Conservation (phyloP, 202 grass and related monocot species). For the Sporobolus alterniflorus region DNA sequence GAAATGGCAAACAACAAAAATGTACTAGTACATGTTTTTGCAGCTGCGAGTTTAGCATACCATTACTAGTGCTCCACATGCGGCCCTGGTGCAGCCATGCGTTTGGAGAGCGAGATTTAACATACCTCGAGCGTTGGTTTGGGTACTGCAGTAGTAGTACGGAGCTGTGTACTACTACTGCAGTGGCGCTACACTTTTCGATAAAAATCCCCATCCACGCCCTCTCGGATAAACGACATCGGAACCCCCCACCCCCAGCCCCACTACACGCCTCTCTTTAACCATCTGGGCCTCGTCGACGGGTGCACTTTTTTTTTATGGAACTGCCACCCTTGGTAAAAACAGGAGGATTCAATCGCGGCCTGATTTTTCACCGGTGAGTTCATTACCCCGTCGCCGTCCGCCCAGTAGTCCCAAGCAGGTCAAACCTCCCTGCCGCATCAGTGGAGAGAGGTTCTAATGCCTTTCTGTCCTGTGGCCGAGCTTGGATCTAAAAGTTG, state of each 20-base stretch:
- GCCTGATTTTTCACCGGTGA: constrained; percentile 1
- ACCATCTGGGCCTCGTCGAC: constrained; percentile 31
- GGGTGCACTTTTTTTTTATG: too few species aligned
- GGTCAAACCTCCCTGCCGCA: constrained; percentile 54
- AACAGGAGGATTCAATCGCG: not conserved
- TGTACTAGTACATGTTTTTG: too few species aligned
- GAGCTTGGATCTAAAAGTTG: too few species aligned
- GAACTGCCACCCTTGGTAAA: constrained; percentile 54
- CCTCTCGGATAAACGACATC: constrained; percentile 6
- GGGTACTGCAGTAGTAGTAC: too few species aligned
- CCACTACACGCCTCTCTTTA: not conserved
- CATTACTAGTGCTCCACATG: not conserved
- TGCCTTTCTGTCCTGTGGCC: constrained; percentile 71
- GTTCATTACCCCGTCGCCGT: not conserved
- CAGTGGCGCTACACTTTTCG: constrained; percentile 38
- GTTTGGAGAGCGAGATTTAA: not conserved
- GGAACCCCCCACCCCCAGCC: constrained; percentile 8
- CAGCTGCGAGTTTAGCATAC: not conserved
- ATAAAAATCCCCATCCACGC: constrained; percentile 49
- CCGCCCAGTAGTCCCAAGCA: not conserved
- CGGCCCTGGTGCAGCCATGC: too few species aligned
- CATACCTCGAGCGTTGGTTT: not conserved
- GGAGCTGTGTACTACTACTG: too few species aligned
- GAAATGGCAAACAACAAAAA: too few species aligned
- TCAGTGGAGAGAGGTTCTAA: constrained; percentile 44